Evolutionary conservation across 2,329 filamentous ascomycete species (phyloP), one percentile per base, ranked within the genome.

Genomic region (Aspergillus amoenus): DNA sequence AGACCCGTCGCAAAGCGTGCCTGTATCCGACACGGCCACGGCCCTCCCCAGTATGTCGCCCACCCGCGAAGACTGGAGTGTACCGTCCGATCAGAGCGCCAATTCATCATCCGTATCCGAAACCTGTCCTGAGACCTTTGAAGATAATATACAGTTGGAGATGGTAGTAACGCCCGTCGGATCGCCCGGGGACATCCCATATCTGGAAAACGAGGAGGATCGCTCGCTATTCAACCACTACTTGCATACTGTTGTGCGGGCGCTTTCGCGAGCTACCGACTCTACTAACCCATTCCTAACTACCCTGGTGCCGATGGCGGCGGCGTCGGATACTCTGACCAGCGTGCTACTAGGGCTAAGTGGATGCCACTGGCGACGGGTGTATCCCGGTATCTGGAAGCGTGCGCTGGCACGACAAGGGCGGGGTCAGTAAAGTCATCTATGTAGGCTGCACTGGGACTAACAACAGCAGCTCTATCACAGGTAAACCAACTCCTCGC

Each of bases 191-290:
- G 27, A 9, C 27, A 30, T 30, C 8, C 40, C 15, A 9, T 15
- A 73, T 60, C 65, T 70, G 13, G 7, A 18, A 8, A 63, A 55
- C 13, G 63, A 68, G 8, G 66, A 70, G 30, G 68, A 70, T 41
- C 62, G 63, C 8, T 68, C 64, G 1, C 61, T 69, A 0, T 68
- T 68, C 34, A 70, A 70, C 32, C 68, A 70, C 57, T 70, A 69
- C 56, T 53, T 70, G 30, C 62, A 67, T 18, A 60, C 66, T 13
- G 67, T 69, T 5, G 61, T 66, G 1, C 59, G 64, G 5, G 62
- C 66, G 3, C 52, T 70, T 1, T 69, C 61, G 3, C 63, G 67
- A 15, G 62, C 66, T 8, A 58, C 61, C 43, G 58, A 61, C 49
- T 30, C 27, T 3, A 9, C 27, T 7, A 70, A 70, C 27, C 68